These are phyloP conservation scores for Ceratocystis ficicola DNA, from an alignment of 2,329 filamentous ascomycete genomes.

Conservation along the genomic window DNA sequence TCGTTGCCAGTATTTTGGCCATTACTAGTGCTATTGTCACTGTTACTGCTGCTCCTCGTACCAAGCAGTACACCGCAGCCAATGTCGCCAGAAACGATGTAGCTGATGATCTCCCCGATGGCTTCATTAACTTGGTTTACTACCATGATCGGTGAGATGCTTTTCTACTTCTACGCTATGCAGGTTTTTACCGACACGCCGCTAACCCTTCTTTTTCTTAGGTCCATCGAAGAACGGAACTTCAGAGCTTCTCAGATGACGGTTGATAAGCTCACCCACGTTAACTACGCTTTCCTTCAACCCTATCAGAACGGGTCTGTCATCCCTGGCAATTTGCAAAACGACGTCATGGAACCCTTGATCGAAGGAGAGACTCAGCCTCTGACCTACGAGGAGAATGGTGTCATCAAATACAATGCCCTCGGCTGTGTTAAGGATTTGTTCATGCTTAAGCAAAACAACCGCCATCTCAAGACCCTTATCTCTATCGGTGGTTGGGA, in stretches of 20 bases:
- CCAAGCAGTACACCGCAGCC: no score
- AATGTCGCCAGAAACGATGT: no score
- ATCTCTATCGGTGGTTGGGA: constrained; percentile 80
- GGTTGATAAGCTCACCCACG: constrained; percentile 57
- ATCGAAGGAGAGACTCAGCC: constrained; percentile 27
- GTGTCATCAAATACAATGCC: constrained; percentile 52
- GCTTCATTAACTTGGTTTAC: constrained; percentile 22
- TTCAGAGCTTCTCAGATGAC: constrained; percentile 62
- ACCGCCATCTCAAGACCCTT: constrained; percentile 65
- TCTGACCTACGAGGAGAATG: constrained; percentile 40
- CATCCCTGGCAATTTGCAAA: constrained; percentile 54
- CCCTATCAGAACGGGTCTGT: constrained; percentile 59
- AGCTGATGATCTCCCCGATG: background rate
- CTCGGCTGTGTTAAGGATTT: constrained; percentile 76
- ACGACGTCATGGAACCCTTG: constrained; percentile 64
- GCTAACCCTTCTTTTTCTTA: constrained; percentile 24
- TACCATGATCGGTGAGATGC: constrained; percentile 20
- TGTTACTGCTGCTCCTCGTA: background rate
- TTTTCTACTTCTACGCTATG: background rate
- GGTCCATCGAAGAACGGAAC: constrained; percentile 64
- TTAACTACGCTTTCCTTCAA: constrained; percentile 75
- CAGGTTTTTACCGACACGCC: background rate
- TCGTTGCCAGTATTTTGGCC: constrained; percentile 17
- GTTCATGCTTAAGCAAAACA: constrained; percentile 60
- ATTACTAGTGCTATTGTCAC: constrained; percentile 3